Conservation (phyloP, 2,329 filamentous ascomycete genomes). For the Penicillium janthinellum region DNA sequence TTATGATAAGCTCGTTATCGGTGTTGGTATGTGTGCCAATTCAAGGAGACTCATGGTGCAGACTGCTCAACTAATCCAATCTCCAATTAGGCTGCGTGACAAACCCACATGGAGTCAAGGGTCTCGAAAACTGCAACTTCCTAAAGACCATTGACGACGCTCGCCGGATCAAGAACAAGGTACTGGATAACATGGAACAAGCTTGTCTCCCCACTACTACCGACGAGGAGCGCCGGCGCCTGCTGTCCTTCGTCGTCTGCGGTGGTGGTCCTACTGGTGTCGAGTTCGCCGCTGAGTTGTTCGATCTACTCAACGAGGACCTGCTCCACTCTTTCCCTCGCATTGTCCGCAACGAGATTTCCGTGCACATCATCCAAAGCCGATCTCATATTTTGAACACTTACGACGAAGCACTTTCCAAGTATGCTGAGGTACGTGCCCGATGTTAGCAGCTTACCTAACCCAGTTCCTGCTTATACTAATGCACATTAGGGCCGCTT, state of each 20-base stretch:
- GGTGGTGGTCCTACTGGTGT: constrained; percentile 96
- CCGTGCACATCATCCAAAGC: constrained; percentile 94
- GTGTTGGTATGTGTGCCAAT: constrained; percentile 61
- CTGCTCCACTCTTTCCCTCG: constrained; percentile 79
- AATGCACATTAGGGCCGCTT: constrained; percentile 64
- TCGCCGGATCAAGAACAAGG: constrained; percentile 80
- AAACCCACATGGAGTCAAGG: constrained; percentile 94
- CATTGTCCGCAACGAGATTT: constrained; percentile 94
- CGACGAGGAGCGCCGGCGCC: constrained; percentile 80
- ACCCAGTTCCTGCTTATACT: background rate
- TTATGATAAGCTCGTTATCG: constrained; percentile 94
- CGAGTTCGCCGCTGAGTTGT: constrained; percentile 95
- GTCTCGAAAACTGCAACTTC: constrained; percentile 90
- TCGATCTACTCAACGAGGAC: constrained; percentile 95
- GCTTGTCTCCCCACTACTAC: constrained; percentile 90
- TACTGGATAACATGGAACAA: constrained; percentile 85
- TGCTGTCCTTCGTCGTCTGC: constrained; percentile 94
- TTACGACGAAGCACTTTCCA: constrained; percentile 91
- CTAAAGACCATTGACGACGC: constrained; percentile 95
- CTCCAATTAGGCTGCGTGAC: constrained; percentile 68
- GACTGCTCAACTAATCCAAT: constrained; percentile 8
- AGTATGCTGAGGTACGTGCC: constrained; percentile 72
- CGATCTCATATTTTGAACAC: constrained; percentile 95
- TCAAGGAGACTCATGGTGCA: background rate
- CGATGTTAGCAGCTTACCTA: constrained; percentile 22